Evolutionary conservation across 176 grass and related monocot genomes (phyloP).

Genomic region (Calamus simplicifolius): DNA sequence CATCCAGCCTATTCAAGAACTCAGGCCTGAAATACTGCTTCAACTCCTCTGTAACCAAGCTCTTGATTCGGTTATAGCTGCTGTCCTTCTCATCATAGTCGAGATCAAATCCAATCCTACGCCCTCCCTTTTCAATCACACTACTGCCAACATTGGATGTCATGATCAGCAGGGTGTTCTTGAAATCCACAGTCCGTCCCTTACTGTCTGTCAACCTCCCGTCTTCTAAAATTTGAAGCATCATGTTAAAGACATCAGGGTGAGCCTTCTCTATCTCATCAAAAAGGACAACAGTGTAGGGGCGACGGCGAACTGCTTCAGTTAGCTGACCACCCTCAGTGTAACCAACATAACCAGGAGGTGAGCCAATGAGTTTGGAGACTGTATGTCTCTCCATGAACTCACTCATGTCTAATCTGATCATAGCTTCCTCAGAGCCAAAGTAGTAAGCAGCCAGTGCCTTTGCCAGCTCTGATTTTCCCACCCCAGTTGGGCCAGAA

Average conservation of each 20-base stretch:
- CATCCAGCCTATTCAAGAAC: constrained; percentile 87
- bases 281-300: constrained; percentile 86
- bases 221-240: constrained; percentile 99
- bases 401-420: constrained; percentile 97
- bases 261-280: constrained; percentile 99
- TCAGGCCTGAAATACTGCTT: constrained; percentile 94
- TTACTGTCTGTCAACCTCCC: constrained; percentile 92
- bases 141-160: constrained; percentile 89
- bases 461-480: constrained; percentile 95
- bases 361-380: constrained; percentile 91
- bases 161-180: constrained; percentile 89
- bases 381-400: constrained; percentile 98
- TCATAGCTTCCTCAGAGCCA: constrained; percentile 94
- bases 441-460: constrained; percentile 80
- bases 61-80: constrained; percentile 92
- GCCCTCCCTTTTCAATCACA: constrained; percentile 88
- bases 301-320: constrained; percentile 87
- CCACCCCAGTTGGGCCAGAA: constrained; percentile 93
- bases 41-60: constrained; percentile 80
- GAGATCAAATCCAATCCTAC: constrained; percentile 85
- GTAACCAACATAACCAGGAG: constrained; percentile 95
- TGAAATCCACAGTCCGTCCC: constrained; percentile 86
- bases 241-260: constrained; percentile 99
- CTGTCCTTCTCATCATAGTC: constrained; percentile 84
- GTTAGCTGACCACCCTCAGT: constrained; percentile 87